Conservation (phyloP, 768 basidiomycete species). For the Leccinum imitatum region DNA sequence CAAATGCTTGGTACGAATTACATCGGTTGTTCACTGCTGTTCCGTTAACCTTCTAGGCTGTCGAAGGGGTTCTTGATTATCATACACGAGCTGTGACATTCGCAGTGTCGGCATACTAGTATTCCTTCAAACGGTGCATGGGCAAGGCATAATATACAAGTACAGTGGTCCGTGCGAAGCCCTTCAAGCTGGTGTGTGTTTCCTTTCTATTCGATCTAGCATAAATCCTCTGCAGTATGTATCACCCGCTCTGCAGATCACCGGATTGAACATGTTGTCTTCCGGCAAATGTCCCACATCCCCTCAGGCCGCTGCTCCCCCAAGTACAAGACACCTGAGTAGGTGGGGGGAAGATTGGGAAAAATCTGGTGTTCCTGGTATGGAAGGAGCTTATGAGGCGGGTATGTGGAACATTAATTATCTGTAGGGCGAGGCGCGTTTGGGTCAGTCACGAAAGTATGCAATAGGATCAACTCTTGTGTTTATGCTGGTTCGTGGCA, state of each 20-base stretch:
- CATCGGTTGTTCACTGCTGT: neutral
- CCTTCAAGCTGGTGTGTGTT: slow-evolving; percentile 47
- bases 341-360: slow-evolving; percentile 95
- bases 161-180: slow-evolving; percentile 58
- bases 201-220: neutral
- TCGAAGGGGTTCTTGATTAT: slow-evolving; percentile 73
- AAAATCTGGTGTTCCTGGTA: slow-evolving; percentile 80
- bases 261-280: slow-evolving; percentile 60
- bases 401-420: neutral
- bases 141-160: slow-evolving; percentile 59
- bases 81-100: slow-evolving; percentile 81
- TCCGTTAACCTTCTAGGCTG: slow-evolving; percentile 45
- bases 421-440: slow-evolving; percentile 83
- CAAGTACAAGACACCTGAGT: slow-evolving; percentile 53
- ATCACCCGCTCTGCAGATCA: slow-evolving; percentile 50
- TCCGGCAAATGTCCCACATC: slow-evolving; percentile 51
- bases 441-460: slow-evolving; percentile 93
- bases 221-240: slow-evolving; percentile 44
- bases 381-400: neutral
- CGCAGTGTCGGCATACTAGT: slow-evolving; percentile 73
- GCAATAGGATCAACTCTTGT: slow-evolving; percentile 81
- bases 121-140: slow-evolving; percentile 83
- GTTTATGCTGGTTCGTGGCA: slow-evolving; percentile 70
- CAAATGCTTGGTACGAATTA: slow-evolving; percentile 30
- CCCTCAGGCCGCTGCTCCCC: slow-evolving; percentile 41